phyloP scores from a whole-genome alignment of 2,329 filamentous ascomycete genomes.

The Cordyceps pruinosa region DNA sequence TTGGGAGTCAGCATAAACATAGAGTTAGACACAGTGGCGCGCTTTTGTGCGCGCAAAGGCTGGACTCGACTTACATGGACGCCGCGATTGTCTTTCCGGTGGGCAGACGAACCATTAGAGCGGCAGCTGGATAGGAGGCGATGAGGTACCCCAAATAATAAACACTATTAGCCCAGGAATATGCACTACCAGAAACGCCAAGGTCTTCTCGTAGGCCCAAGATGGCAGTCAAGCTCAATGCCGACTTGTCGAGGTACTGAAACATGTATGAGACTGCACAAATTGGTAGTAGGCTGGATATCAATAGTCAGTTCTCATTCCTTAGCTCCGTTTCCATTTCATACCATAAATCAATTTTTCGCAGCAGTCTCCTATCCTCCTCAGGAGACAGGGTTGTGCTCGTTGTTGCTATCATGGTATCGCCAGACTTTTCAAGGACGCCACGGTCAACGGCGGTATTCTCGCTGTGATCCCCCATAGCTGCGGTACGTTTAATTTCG shows the following conservation, averaged over 20 bases:
- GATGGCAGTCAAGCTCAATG: constrained; percentile 43
- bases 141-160: constrained; percentile 48
- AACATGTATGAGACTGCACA: constrained; percentile 48
- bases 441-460: background rate
- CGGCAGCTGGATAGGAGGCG: constrained; percentile 22
- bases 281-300: constrained; percentile 40
- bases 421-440: background rate
- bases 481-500: background rate
- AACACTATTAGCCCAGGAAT: constrained; percentile 43
- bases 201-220: constrained; percentile 42
- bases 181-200: constrained; percentile 40
- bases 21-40: background rate
- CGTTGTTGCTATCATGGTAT: background rate
- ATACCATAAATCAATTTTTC: constrained; percentile 52
- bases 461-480: background rate
- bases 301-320: background rate
- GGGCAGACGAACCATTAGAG: constrained; percentile 22
- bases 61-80: constrained; percentile 15
- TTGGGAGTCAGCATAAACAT: background rate
- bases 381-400: constrained; percentile 11
- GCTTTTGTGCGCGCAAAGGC: too few relatives aligned
- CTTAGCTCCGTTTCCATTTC: background rate
- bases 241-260: constrained; percentile 56
- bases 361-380: constrained; percentile 46
- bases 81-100: constrained; percentile 23